phyloP scores from a whole-genome alignment of 768 basidiomycete species.

The Rubroboletus pulcherrimus region DNA sequence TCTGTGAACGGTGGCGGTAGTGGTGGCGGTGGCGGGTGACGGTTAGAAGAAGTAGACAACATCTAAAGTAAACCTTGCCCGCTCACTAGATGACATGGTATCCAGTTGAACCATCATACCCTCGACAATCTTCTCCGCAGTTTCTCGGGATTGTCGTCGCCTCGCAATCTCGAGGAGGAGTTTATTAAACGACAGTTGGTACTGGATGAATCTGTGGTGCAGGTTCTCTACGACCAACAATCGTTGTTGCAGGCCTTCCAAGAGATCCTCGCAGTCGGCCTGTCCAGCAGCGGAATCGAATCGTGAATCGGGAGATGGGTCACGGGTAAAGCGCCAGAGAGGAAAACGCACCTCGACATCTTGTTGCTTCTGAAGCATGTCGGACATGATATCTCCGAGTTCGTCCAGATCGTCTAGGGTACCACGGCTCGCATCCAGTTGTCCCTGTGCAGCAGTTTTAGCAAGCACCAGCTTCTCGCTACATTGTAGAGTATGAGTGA shows the following conservation, averaged over 20 bases:
- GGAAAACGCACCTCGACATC: conserved; percentile 53
- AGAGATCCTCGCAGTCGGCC: conserved; percentile 50
- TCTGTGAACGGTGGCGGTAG: conserved; percentile 38
- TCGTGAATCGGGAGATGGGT: neutral
- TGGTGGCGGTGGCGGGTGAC: too few species aligned
- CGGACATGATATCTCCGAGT: conserved; percentile 73
- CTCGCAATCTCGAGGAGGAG: conserved; percentile 71
- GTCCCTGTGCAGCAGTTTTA: conserved; percentile 42
- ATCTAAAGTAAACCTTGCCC: neutral
- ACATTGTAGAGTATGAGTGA: conserved; percentile 6
- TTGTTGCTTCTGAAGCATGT: conserved; percentile 70
- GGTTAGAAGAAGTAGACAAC: neutral
- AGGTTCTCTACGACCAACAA: conserved; percentile 60
- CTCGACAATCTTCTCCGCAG: conserved; percentile 58
- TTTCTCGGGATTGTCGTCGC: conserved; percentile 62
- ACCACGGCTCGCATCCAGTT: conserved; percentile 45
- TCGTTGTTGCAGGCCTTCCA: conserved; percentile 57
- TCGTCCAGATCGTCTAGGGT: conserved; percentile 68
- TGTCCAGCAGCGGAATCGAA: conserved; percentile 19
- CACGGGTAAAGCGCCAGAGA: neutral
- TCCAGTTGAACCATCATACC: conserved; percentile 64
- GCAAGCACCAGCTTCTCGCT: conserved; percentile 51
- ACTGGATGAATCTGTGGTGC: conserved; percentile 62
- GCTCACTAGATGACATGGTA: conserved; percentile 62
- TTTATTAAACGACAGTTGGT: conserved; percentile 70